phyloP scores from a whole-genome alignment of 129 eudicot genomes.

The Kitagawia praeruptora region DNA sequence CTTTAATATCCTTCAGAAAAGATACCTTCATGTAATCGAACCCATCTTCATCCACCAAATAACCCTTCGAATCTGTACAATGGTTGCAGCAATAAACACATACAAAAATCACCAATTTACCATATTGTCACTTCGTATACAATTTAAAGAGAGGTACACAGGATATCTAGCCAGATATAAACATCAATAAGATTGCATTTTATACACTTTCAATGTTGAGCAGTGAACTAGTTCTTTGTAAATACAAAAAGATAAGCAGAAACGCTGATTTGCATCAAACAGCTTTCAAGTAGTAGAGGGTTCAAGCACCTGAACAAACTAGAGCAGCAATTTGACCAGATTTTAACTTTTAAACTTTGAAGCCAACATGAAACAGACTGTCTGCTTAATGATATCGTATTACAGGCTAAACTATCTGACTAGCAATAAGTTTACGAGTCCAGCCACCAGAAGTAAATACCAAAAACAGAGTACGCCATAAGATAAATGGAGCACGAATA shows the following conservation, averaged over 20 bases:
- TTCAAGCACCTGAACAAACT: neutral
- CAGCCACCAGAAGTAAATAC: neutral
- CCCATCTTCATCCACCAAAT: conserved; percentile 97
- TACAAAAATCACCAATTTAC: neutral
- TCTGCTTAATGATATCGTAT: neutral
- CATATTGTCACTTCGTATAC: neutral
- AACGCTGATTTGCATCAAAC: neutral
- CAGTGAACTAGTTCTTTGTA: neutral
- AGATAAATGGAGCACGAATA: neutral
- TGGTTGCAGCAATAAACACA: neutral
- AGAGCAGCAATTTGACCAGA: neutral
- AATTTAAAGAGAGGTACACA: neutral
- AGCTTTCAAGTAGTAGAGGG: neutral
- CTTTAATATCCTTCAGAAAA: conserved; percentile 76
- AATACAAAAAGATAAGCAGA: neutral
- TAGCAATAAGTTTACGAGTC: neutral
- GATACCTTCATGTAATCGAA: conserved; percentile 83
- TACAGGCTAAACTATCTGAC: neutral
- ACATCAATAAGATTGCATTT: neutral
- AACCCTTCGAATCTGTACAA: conserved; percentile 84
- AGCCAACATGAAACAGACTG: neutral
- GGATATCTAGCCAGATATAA: neutral
- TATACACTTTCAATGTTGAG: neutral
- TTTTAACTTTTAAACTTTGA: neutral
- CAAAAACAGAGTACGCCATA: neutral